Evolutionary conservation across 2,329 filamentous ascomycete genomes (phyloP).

Genomic region (Monilinia fructicola): DNA sequence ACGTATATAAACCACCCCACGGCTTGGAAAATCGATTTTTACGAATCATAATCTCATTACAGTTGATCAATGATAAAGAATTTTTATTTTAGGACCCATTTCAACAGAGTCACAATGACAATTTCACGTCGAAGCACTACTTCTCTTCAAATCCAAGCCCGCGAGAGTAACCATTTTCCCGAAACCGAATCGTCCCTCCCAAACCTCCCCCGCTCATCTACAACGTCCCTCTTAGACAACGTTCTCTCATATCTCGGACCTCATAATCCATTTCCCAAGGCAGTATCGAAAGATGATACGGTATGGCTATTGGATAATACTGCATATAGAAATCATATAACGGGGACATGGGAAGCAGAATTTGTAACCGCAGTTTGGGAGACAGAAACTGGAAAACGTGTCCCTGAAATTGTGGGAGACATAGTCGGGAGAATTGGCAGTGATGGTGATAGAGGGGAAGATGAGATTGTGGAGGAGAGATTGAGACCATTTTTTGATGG

Average conservation of each 20-base stretch:
- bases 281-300: constrained; percentile 61
- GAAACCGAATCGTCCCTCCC: constrained; percentile 49
- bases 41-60: neutral
- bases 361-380: constrained; percentile 82
- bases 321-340: constrained; percentile 60
- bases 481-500: constrained; percentile 80
- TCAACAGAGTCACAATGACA: neutral
- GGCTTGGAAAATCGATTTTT: neutral
- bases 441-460: constrained; percentile 54
- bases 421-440: constrained; percentile 70
- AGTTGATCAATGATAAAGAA: neutral
- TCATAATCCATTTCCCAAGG: constrained; percentile 57
- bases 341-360: constrained; percentile 71
- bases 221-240: constrained; percentile 37
- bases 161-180: constrained; percentile 21
- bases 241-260: constrained; percentile 53
- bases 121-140: constrained; percentile 16
- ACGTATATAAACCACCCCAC: neutral
- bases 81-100: neutral
- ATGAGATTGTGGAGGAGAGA: constrained; percentile 62
- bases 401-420: constrained; percentile 67
- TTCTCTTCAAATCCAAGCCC: constrained; percentile 19
- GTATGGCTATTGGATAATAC: constrained; percentile 93
- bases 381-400: constrained; percentile 63
- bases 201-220: constrained; percentile 38